phyloP scores from a whole-genome alignment of 805 yeast genomes.

The Schwanniomyces occidentalis region DNA sequence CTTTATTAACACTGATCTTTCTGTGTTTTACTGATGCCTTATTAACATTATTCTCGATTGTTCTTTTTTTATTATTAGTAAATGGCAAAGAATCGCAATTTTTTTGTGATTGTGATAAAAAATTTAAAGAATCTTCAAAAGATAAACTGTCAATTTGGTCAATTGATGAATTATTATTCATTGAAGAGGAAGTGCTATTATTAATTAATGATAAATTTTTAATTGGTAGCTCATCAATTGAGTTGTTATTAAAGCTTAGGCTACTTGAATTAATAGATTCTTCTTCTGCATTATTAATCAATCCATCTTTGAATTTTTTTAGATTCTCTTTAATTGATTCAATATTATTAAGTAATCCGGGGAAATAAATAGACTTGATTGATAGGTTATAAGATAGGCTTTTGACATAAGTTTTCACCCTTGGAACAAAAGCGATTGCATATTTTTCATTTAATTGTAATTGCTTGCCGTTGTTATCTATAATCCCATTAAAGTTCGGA shows the following conservation, averaged over 20 bases:
- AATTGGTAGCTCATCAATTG: no score
- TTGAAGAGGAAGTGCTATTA: no score
- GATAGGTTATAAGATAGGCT: conserved; percentile 8
- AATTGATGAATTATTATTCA: conserved; percentile 4
- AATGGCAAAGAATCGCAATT: background rate
- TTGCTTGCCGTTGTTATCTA: conserved; percentile 7
- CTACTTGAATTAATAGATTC: background rate
- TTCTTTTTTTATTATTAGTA: conserved; percentile 5
- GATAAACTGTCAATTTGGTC: conserved; percentile 12
- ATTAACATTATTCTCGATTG: background rate
- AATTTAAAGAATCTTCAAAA: conserved; percentile 17
- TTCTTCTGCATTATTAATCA: background rate
- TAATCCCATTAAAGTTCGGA: conserved; percentile 12
- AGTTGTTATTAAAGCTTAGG: no score
- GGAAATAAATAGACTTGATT: conserved; percentile 9
- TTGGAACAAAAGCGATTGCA: conserved; percentile 11
- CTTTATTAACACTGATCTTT: conserved; percentile 3
- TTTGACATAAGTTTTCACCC: conserved; percentile 14
- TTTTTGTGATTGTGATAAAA: conserved; percentile 14
- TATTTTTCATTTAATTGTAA: conserved; percentile 5
- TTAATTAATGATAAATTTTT: no score
- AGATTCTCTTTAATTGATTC: conserved; percentile 3
- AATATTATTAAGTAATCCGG: conserved; percentile 5
- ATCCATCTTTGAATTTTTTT: conserved; percentile 7
- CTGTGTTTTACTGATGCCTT: background rate